Evolutionary conservation across 2,329 filamentous ascomycete genomes (phyloP).

Genomic region (Aspergillus puulaauensis): DNA sequence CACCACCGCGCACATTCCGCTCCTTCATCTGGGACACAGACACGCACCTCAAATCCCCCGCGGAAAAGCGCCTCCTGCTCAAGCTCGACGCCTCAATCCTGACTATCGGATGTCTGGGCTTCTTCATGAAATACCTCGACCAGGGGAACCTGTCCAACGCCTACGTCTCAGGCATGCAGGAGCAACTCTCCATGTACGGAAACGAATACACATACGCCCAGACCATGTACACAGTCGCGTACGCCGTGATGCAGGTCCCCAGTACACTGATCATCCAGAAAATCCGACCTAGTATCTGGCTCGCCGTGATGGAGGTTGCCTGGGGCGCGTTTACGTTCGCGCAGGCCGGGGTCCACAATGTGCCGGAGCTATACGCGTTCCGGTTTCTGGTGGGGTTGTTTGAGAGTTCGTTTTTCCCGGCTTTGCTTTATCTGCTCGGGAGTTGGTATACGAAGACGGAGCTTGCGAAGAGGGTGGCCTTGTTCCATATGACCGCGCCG

Average conservation of each 20-base stretch:
- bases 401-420: not conserved
- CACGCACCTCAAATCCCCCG: constrained; percentile 6
- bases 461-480: not conserved
- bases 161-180: constrained; percentile 18
- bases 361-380: not conserved
- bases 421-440: not conserved
- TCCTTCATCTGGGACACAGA: constrained; percentile 17
- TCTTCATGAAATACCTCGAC: constrained; percentile 18
- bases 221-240: constrained; percentile 23
- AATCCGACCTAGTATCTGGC: not conserved
- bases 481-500: constrained; percentile 2
- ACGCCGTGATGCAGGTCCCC: constrained; percentile 15
- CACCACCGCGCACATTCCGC: not conserved
- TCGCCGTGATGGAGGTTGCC: not conserved
- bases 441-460: constrained; percentile 6
- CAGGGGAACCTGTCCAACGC: constrained; percentile 14
- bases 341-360: not conserved
- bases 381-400: constrained; percentile 2
- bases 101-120: constrained; percentile 14
- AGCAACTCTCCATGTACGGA: constrained; percentile 14
- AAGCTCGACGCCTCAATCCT: constrained; percentile 15
- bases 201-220: constrained; percentile 15
- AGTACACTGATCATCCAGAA: constrained; percentile 1
- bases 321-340: constrained; percentile 2
- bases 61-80: constrained; percentile 10